Evolutionary conservation across 2,329 filamentous ascomycete species (phyloP), one percentile per base, ranked within the genome.

Genomic region (Myriangium duriaei): DNA sequence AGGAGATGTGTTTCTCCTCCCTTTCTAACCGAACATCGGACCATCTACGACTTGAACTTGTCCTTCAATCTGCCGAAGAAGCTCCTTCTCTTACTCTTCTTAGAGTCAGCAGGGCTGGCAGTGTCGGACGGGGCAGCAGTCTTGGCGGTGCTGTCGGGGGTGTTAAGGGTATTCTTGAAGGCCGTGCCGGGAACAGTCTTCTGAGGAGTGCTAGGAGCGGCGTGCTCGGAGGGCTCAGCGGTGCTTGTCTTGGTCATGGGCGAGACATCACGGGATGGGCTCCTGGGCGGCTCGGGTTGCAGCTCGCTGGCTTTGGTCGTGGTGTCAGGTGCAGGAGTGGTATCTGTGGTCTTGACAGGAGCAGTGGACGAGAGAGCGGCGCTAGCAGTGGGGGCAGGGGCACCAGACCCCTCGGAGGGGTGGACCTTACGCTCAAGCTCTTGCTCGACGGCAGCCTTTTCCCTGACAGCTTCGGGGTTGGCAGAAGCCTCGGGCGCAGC

Each of bases 401-500:
- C 62, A 21, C 64, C 64, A 34, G 55, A 48, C 34, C 60, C 58
- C 38, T 64, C 48, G 5, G 53, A 52, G 33, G 57, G 54, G 47
- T 59, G 47, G 21, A 60, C 68, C 56, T 81, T 72, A 46, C 74
- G 68, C 33, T 86, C 64, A 6, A 92, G 67, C 61, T 93, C 80
- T 16, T 72, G 59, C 63, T 85, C 80, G 4, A 84, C 68, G 37
- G 68, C 65, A 41, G 71, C 30, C 45, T 49, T 48, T 26, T 49
- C 45, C 21, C 15, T 58, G 51, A 42, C 50, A 51, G 79, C 78
- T 26, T 71, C 65, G 19, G 72, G 60, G 37, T 74, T 64, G 28
- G 68, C 76, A 45, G 76, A 76, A 6, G 81, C 79, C 54, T 83
- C 80, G 11, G 79, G 72, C 4, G 67, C 63, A 32, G 65, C 64